Evolutionary conservation across 208 protist species (phyloP), one percentile per base, ranked within the genome.

Genomic region (Acanthamoeba quina): DNA sequence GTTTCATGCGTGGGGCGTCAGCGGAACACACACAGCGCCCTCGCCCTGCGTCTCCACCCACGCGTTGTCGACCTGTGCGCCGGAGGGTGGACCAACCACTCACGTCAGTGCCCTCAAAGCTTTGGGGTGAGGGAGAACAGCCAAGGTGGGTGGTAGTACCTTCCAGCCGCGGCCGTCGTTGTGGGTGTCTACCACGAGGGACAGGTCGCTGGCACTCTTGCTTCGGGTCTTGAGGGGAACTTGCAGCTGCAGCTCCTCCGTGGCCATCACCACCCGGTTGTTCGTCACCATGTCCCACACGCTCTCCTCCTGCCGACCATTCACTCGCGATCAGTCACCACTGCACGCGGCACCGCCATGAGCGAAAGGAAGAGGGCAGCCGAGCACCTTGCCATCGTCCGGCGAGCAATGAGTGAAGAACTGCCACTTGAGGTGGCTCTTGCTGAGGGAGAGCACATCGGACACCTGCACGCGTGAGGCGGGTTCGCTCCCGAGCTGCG

Each of bases 91-190:
- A 62, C n/a, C 13, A 0, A 37, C 37, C 37, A 37, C 37, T 0
- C 37, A 62, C 19, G 7, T 62, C 56, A 62, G 19, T 17, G 11
- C 1, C 11, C 56, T 17, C 19, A n/a, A 0, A 0, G 37, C 37
- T 37, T 37, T 37, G 37, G 37, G 37, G 37, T 3, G 37, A 37
- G 37, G 37, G 37, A 37, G 37, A 37, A 60, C 6, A 60, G 17
- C 15, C 15, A 60, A 2, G 4, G n/a, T n/a, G 0, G 1, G 52
- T 56, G 3, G 9, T 1, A 1, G 13, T 1, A 80, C 70, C 70
- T 80, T 41, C 70, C 70, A 80, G 21, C 70, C 70, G 21, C 70
- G 70, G 6, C 70, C 70, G 29, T 80, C 70, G 41, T 80, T 80
- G 41, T 80, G 70, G 0, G 37, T 49, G 70, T 80, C 70, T 5